Evolutionary conservation across 257 asterid genomes (phyloP).

Genomic region (Phtheirospermum japonicum): DNA sequence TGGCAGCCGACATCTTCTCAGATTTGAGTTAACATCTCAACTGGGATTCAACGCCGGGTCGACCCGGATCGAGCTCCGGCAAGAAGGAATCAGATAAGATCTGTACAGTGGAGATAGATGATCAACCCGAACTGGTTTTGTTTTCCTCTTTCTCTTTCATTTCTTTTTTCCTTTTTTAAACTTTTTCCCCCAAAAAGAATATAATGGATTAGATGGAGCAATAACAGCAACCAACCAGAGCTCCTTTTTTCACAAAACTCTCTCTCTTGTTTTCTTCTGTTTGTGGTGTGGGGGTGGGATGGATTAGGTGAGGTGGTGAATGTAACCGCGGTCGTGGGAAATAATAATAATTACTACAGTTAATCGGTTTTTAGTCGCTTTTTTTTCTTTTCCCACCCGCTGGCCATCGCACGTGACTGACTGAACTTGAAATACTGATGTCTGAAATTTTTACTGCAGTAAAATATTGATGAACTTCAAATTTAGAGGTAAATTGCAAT

Average conservation of each 20-base stretch:
- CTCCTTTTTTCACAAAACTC: slow-evolving; percentile 18
- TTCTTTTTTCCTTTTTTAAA: slow-evolving; percentile 18
- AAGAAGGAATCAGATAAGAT: slow-evolving; percentile 28
- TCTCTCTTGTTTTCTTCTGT: slow-evolving; percentile 26
- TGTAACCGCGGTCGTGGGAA: slow-evolving; percentile 25
- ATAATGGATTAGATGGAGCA: slow-evolving; percentile 35
- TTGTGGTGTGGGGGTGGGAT: slow-evolving; percentile 21
- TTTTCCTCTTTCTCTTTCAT: neutral
- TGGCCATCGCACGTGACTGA: slow-evolving; percentile 31
- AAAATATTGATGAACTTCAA: neutral
- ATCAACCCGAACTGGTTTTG: slow-evolving; percentile 28
- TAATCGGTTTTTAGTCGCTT: neutral
- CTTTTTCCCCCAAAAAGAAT: slow-evolving; percentile 10
- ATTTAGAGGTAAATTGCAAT: neutral
- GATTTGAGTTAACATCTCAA: slow-evolving; percentile 35
- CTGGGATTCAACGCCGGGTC: slow-evolving; percentile 29
- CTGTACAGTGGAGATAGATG: slow-evolving; percentile 31
- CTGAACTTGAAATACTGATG: slow-evolving; percentile 1
- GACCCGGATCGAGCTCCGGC: slow-evolving; percentile 40
- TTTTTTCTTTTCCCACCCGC: slow-evolving; percentile 33
- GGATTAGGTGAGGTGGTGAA: slow-evolving; percentile 32
- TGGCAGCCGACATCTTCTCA: slow-evolving; percentile 71
- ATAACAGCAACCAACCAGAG: slow-evolving; percentile 40
- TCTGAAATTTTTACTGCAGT: neutral
- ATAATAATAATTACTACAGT: too few species aligned